A percentile compares a stretch with the other conserved stretches of the same genome.
These are phyloP conservation scores for Xenosphaeropsis pyriputrescens DNA, from an alignment of 2,329 filamentous ascomycete species.

Conservation along the genomic window DNA sequence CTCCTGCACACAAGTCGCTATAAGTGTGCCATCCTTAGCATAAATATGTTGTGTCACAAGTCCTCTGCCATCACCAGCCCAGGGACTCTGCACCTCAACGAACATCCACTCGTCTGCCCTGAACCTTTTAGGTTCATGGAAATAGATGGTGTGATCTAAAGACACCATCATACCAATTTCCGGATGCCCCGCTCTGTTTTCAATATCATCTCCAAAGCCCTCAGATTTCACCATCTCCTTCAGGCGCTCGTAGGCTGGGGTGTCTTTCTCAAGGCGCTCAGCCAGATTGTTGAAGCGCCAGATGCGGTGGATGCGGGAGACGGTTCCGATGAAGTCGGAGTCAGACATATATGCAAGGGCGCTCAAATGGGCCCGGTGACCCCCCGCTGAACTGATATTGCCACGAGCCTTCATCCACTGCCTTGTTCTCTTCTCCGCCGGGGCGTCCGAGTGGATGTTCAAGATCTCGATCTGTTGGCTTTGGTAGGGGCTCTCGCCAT, in stretches of 20 bases:
- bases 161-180: constrained; percentile 75
- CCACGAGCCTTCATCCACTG: constrained; percentile 68
- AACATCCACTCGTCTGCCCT: constrained; percentile 65
- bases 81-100: constrained; percentile 65
- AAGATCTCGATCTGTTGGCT: constrained; percentile 38
- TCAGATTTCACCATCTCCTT: constrained; percentile 15
- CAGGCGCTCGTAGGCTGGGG: neutral
- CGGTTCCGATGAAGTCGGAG: constrained; percentile 83
- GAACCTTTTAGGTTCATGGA: constrained; percentile 43
- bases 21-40: constrained; percentile 51
- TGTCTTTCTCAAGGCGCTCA: neutral
- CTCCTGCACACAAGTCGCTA: constrained; percentile 74
- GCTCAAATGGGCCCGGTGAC: constrained; percentile 66
- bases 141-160: constrained; percentile 62
- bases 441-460: constrained; percentile 33
- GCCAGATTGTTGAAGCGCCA: constrained; percentile 52
- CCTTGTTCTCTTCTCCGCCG: constrained; percentile 52
- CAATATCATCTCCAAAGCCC: constrained; percentile 25
- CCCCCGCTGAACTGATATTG: constrained; percentile 56
- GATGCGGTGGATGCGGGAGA: constrained; percentile 65
- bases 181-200: constrained; percentile 34
- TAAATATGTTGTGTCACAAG: constrained; percentile 66
- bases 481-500: constrained; percentile 34
- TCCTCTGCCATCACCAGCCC: constrained; percentile 64
- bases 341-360: constrained; percentile 91